Percentiles rank a stretch among this genome's conserved stretches.
Conservation (phyloP, 1,284 basidiomycete species). For the Stereum hirsutum region DNA sequence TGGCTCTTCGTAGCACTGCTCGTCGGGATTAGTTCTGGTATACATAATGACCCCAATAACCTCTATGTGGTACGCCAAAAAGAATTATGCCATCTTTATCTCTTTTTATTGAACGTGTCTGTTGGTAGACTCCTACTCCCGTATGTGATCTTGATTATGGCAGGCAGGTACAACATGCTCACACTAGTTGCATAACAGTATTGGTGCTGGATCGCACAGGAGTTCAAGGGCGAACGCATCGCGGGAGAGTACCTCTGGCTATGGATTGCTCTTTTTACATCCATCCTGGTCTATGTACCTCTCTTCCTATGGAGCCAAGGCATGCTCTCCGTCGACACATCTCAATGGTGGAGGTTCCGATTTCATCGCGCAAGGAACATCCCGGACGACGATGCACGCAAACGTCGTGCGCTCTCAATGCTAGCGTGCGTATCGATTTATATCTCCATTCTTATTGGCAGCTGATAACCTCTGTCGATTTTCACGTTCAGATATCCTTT, state of each 20-base stretch:
- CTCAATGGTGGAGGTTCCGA: constrained; percentile 8
- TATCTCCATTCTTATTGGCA: neutral
- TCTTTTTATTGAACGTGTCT: too few species aligned
- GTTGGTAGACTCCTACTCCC: constrained; percentile 13
- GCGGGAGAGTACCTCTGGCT: constrained; percentile 42
- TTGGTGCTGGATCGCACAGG: constrained; percentile 37
- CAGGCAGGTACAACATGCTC: too few species aligned
- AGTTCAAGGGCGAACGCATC: constrained; percentile 28
- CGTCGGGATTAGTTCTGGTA: constrained; percentile 11
- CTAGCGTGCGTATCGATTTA: constrained; percentile 30
- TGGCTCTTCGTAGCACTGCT: constrained; percentile 12
- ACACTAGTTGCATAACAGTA: constrained; percentile 17
- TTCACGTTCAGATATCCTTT: constrained; percentile 25
- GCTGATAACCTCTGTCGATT: neutral
- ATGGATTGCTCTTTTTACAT: constrained; percentile 31
- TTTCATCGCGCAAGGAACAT: neutral
- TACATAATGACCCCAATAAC: constrained; percentile 10
- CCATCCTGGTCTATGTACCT: constrained; percentile 30
- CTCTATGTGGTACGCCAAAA: too few species aligned
- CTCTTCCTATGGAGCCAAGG: constrained; percentile 26
- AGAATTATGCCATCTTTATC: too few species aligned
- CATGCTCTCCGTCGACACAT: constrained; percentile 14
- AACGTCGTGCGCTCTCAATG: constrained; percentile 31
- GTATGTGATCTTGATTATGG: constrained; percentile 9
- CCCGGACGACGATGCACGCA: neutral